Percentiles rank a stretch among this genome's conserved stretches.
Evolutionary conservation across 2,329 filamentous ascomycete species (phyloP).

Genomic region (Fusarium guadeloupense): DNA sequence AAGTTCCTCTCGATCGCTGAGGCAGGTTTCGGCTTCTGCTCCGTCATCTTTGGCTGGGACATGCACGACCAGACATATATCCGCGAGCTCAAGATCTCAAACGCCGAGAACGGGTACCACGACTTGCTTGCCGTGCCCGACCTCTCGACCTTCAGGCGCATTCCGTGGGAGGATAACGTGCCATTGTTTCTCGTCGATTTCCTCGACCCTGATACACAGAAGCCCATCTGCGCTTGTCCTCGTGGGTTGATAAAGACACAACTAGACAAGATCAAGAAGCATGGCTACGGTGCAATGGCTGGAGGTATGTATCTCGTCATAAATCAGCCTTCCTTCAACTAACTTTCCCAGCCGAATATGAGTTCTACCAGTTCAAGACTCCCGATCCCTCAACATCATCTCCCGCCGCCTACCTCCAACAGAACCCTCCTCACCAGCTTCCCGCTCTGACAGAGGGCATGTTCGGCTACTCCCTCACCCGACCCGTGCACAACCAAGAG

Average conservation of each 20-base stretch:
- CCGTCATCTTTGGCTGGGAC: conserved; percentile 94
- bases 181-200: conserved; percentile 89
- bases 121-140: conserved; percentile 87
- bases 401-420: conserved; percentile 76
- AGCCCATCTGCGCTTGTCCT: conserved; percentile 80
- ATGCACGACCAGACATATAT: conserved; percentile 95
- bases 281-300: conserved; percentile 85
- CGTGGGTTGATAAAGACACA: conserved; percentile 76
- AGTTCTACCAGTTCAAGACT: conserved; percentile 90
- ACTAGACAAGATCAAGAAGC: conserved; percentile 70
- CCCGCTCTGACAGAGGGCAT: conserved; percentile 89
- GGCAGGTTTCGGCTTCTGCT: conserved; percentile 91
- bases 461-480: conserved; percentile 92
- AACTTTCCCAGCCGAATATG: conserved; percentile 78
- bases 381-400: conserved; percentile 68
- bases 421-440: conserved; percentile 77
- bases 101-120: conserved; percentile 88
- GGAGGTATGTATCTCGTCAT: conserved; percentile 70
- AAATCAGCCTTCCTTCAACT: neutral
- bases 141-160: conserved; percentile 78
- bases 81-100: conserved; percentile 85
- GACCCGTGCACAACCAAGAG: conserved; percentile 88
- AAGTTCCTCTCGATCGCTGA: conserved; percentile 88
- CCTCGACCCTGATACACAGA: conserved; percentile 78
- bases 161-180: conserved; percentile 89